Evolutionary conservation across 768 basidiomycete species (phyloP).

Genomic region (Astraeus odoratus): DNA sequence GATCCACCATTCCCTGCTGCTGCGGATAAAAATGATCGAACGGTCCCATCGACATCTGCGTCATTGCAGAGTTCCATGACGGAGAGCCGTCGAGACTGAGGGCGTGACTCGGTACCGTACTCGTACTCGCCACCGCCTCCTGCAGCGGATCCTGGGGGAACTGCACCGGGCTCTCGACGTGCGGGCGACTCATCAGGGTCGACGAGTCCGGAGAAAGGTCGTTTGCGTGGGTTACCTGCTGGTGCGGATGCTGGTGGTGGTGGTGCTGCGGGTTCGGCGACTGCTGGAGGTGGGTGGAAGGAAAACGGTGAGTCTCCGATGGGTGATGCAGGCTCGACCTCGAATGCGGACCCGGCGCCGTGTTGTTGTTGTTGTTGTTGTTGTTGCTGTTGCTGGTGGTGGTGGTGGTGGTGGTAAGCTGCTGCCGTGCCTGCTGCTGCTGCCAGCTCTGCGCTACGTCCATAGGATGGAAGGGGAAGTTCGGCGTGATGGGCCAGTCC

Average conservation of each 20-base stretch:
- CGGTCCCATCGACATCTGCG: conserved; percentile 37
- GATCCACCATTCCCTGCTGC: conserved; percentile 16
- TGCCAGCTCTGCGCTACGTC: conserved; percentile 34
- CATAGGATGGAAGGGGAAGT: conserved; percentile 34
- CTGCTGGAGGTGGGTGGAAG: conserved; percentile 58
- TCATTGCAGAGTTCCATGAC: conserved; percentile 90
- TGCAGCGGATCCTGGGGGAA: conserved; percentile 8
- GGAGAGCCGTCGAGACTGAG: conserved; percentile 72
- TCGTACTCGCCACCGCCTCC: conserved; percentile 46
- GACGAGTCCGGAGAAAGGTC: conserved; percentile 54
- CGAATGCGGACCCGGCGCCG: too few species aligned
- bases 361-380: conserved; percentile 14
- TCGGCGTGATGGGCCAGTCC: conserved; percentile 47
- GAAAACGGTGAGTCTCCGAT: conserved; percentile 62
- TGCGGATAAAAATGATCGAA: conserved; percentile 41
- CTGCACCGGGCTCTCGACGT: conserved; percentile 31
- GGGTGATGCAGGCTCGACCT: conserved; percentile 20
- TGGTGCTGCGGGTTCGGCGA: conserved; percentile 37
- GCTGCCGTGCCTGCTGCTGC: conserved; percentile 24
- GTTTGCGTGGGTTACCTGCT: conserved; percentile 47
- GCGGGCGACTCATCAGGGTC: conserved; percentile 36
- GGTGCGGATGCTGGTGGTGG: too few species aligned
- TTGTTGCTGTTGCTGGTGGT: conserved; percentile 4
- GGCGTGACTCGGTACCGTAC: conserved; percentile 68
- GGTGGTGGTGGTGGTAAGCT: conserved; percentile 27